Base-by-base conservation (phyloP, 805 yeast genomes). In the Wilhelminamyces savonicus region DNA sequence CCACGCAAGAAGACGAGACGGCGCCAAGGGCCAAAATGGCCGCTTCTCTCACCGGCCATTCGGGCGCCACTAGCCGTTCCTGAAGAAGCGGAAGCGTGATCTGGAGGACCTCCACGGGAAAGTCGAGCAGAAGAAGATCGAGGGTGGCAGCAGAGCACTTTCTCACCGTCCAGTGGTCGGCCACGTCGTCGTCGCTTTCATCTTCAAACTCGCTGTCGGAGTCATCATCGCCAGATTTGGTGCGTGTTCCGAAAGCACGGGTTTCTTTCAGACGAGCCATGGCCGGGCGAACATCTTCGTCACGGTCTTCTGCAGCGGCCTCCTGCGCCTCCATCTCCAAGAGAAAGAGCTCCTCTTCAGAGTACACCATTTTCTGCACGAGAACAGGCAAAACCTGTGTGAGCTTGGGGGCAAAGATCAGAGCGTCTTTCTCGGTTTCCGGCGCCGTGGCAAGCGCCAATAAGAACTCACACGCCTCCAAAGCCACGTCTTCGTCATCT, bases 21-120 rank as follows among this genome's bases (percentile, higher is more conserved):
- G 97, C 97, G 39, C 98, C 98, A 49, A 92, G 71, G 1, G 97
- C 97, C 27, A 92, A 65, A 16, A 92, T 88, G 2, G 96, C 78
- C 5, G 97, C 92, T 54, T 92, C 98, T 36, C 97, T 73, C 7
- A 83, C 74, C 15, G 83, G 85, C 98, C 98, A 92, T 36, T 80
- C 74, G 3, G 66, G 59, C 3, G 86, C 72, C 7, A 71, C 70
- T 30, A 92, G 75, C 31, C 78, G 74, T 26, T 75, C 77, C 53
- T 83, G 80, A 34, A 92, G 63, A 10, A 78, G 60, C 3, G 98
- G 97, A 39, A 90, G 68, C 2, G 84, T 69, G 9, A 74, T 63
- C 15, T 67, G 63, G 26, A 90, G 62, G 3, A 85, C 88, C 34
- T 74, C 76, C 9, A 66, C 68, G 0, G 96, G 88, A 32, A 71